Percentiles rank a stretch among this genome's conserved stretches.
phyloP scores from a whole-genome alignment of 2,329 filamentous ascomycete species.

The Colletotrichum tropicicola region DNA sequence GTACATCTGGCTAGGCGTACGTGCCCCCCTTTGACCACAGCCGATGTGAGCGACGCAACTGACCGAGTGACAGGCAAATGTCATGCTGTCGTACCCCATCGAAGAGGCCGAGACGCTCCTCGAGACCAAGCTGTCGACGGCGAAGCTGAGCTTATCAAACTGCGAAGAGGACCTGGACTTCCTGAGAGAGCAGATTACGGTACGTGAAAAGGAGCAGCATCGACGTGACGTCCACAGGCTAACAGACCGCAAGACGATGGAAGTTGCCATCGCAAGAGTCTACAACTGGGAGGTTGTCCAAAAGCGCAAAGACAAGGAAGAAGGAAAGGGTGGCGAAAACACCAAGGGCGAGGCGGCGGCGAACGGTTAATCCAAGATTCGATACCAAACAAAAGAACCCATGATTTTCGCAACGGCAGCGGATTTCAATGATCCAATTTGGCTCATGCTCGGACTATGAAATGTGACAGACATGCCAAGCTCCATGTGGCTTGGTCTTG shows the following conservation, averaged over 20 bases:
- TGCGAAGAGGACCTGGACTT: constrained; percentile 98
- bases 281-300: constrained; percentile 99
- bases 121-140: constrained; percentile 78
- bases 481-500: neutral
- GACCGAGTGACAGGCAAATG: constrained; percentile 74
- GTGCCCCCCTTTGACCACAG: constrained; percentile 33
- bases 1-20: constrained; percentile 93
- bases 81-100: constrained; percentile 96
- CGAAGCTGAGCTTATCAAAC: constrained; percentile 82
- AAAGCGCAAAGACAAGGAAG: constrained; percentile 89
- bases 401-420: neutral
- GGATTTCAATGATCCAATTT: neutral
- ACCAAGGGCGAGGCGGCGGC: constrained; percentile 48
- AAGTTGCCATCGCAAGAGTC: constrained; percentile 95
- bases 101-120: constrained; percentile 86
- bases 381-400: constrained; percentile 24
- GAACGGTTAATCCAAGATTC: constrained; percentile 35
- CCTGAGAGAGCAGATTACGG: constrained; percentile 94
- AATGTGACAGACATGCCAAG: neutral
- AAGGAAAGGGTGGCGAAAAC: constrained; percentile 55
- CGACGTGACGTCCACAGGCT: neutral
- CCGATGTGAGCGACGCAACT: constrained; percentile 27
- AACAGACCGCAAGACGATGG: constrained; percentile 77
- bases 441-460: too few relatives aligned
- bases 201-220: constrained; percentile 50